phyloP scores from a whole-genome alignment of 2,329 filamentous ascomycete species.

The Aureobasidium sp. region DNA sequence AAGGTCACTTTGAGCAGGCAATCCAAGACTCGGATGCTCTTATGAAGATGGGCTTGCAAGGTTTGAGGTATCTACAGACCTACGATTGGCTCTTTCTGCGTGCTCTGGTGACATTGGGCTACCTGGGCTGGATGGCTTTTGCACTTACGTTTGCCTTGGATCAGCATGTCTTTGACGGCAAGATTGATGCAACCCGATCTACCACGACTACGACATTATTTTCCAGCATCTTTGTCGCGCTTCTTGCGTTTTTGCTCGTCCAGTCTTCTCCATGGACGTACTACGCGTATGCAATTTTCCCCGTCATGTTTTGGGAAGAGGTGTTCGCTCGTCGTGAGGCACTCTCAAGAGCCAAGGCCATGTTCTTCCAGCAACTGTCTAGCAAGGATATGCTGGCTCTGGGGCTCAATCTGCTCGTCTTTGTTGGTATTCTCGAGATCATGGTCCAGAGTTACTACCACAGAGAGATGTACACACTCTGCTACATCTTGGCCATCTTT shows the following conservation, averaged over 20 bases:
- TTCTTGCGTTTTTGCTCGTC: constrained; percentile 72
- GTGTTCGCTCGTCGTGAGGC: constrained; percentile 71
- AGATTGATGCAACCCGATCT: constrained; percentile 55
- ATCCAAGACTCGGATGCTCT: constrained; percentile 71
- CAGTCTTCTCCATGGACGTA: constrained; percentile 77
- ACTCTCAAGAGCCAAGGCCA: constrained; percentile 55
- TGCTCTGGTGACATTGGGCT: constrained; percentile 79
- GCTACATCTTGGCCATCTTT: constrained; percentile 66
- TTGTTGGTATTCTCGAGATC: constrained; percentile 68
- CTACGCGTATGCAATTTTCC: constrained; percentile 87
- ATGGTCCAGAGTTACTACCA: constrained; percentile 85
- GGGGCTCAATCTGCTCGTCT: constrained; percentile 54
- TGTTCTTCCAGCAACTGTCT: constrained; percentile 61
- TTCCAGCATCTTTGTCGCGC: constrained; percentile 61
- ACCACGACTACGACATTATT: constrained; percentile 56
- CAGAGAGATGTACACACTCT: constrained; percentile 73
- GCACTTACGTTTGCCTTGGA: constrained; percentile 83
- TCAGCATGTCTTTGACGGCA: constrained; percentile 71
- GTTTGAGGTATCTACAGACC: constrained; percentile 87
- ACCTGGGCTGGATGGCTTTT: constrained; percentile 92
- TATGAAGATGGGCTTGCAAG: constrained; percentile 68
- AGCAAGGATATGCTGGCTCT: constrained; percentile 51
- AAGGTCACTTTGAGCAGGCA: constrained; percentile 61
- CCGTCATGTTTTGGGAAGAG: constrained; percentile 93
- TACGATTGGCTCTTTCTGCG: constrained; percentile 97